A percentile compares a stretch with the other conserved stretches of the same genome.
phyloP scores from a whole-genome alignment of 495 filamentous ascomycete species.

The Penicillium cosmopolitanum region DNA sequence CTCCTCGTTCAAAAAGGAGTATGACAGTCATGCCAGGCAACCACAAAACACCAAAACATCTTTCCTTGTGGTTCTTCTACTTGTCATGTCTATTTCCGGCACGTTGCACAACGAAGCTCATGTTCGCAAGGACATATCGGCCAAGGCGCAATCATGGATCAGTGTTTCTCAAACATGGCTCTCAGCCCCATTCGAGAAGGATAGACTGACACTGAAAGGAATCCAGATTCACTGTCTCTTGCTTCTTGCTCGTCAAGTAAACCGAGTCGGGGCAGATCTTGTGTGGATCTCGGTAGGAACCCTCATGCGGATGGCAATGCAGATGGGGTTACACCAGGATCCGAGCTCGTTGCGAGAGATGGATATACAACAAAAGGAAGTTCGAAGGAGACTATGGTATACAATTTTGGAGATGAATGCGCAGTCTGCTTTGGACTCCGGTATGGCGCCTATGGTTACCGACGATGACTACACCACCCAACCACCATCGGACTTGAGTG shows the following conservation, averaged over 20 bases:
- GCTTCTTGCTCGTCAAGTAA: slow-evolving; percentile 52
- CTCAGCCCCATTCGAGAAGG: slow-evolving; percentile 53
- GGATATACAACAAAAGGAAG: slow-evolving; percentile 43
- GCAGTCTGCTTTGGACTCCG: slow-evolving; percentile 57
- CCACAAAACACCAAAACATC: slow-evolving; percentile 32
- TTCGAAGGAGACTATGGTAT: slow-evolving; percentile 59
- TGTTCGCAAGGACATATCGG: slow-evolving; percentile 29
- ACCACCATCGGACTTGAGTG: slow-evolving; percentile 42
- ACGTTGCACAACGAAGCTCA: slow-evolving; percentile 32
- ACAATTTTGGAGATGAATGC: slow-evolving; percentile 59
- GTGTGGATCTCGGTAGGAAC: slow-evolving; percentile 57
- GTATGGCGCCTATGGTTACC: slow-evolving; percentile 53
- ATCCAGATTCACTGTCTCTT: slow-evolving; percentile 56
- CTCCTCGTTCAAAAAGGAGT: slow-evolving; percentile 49
- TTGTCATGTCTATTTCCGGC: slow-evolving; percentile 49
- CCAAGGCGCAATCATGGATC: slow-evolving; percentile 41
- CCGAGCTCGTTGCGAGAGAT: slow-evolving; percentile 49
- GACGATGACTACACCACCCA: slow-evolving; percentile 54
- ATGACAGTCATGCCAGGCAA: slow-evolving; percentile 42
- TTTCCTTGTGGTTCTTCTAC: slow-evolving; percentile 43
- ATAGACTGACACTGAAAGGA: slow-evolving; percentile 42
- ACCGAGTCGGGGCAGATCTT: slow-evolving; percentile 50
- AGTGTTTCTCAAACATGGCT: slow-evolving; percentile 55
- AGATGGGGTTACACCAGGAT: slow-evolving; percentile 60
- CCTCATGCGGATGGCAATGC: slow-evolving; percentile 55